These are phyloP conservation scores for Plasmopara viticola DNA, from an alignment of 352 stramenopile genomes.

Conservation along the genomic window DNA sequence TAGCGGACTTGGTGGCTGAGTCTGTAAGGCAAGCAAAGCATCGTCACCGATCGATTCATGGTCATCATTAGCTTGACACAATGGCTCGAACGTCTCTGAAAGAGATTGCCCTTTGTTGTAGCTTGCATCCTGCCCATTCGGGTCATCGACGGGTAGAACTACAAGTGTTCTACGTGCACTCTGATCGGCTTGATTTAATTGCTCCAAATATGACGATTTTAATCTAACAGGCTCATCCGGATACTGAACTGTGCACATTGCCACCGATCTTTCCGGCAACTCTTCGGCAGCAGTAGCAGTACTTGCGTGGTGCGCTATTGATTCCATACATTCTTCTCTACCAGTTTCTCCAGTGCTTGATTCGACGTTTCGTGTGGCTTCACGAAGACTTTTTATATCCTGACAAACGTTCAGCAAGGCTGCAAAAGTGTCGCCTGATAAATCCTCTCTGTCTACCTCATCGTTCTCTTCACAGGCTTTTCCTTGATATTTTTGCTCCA, in stretches of 20 bases:
- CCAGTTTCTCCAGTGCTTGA: neutral
- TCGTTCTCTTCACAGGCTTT: constrained; percentile 5
- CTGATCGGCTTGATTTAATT: constrained; percentile 14
- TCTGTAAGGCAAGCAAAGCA: neutral
- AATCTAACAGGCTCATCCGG: constrained; percentile 1
- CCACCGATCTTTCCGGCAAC: constrained; percentile 2
- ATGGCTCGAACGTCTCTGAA: constrained; percentile 3
- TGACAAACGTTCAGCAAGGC: constrained; percentile 20
- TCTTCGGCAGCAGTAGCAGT: constrained; percentile 1
- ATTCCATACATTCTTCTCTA: neutral
- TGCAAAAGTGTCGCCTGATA: constrained; percentile 19
- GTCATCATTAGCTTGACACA: neutral
- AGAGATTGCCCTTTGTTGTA: neutral
- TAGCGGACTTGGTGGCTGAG: neutral
- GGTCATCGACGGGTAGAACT: constrained; percentile 1
- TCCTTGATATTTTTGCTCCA: constrained; percentile 3
- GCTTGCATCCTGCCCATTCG: neutral
- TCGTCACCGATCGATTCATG: constrained; percentile 3
- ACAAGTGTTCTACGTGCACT: constrained; percentile 8
- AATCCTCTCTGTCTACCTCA: neutral
- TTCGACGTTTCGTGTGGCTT: constrained; percentile 12
- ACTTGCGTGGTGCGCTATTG: neutral
- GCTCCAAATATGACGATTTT: constrained; percentile 12
- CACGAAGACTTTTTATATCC: constrained; percentile 23
- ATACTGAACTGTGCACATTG: neutral